Conservation (phyloP, 805 yeast genomes). For the Candida saitoana region DNA sequence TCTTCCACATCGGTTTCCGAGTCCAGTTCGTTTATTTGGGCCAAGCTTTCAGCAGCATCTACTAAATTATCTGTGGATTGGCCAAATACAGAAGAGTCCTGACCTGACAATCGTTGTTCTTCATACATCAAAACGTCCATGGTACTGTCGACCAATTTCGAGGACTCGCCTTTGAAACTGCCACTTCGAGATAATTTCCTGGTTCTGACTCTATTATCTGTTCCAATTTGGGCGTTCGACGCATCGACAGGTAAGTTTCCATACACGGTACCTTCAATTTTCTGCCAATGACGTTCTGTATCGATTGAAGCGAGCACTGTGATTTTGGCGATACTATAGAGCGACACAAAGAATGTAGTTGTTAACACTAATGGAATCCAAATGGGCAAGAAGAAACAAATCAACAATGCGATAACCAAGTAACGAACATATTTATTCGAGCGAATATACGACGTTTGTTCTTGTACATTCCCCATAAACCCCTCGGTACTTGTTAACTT, state of each 20-base stretch:
- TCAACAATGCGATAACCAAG: conserved; percentile 20
- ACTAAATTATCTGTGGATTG: neutral
- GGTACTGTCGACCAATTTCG: conserved; percentile 31
- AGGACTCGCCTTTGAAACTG: conserved; percentile 40
- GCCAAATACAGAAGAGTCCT: conserved; percentile 7
- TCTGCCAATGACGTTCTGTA: conserved; percentile 28
- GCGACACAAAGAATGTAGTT: conserved; percentile 30
- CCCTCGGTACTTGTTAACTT: conserved; percentile 3
- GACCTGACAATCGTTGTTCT: conserved; percentile 24
- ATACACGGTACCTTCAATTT: conserved; percentile 29
- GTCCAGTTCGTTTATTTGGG: conserved; percentile 10
- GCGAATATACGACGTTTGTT: conserved; percentile 34
- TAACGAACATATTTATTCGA: conserved; percentile 22
- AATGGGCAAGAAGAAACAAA: conserved; percentile 37
- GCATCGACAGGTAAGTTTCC: conserved; percentile 26
- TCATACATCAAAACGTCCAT: conserved; percentile 37
- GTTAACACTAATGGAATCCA: conserved; percentile 48
- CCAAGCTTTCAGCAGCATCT: conserved; percentile 13
- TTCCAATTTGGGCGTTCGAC: conserved; percentile 30
- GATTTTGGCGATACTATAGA: conserved; percentile 39
- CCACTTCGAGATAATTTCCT: conserved; percentile 21
- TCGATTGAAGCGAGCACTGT: conserved; percentile 21
- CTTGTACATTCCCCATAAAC: conserved; percentile 27
- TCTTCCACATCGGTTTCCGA: conserved; percentile 10
- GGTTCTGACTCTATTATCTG: conserved; percentile 25